Conservation (phyloP, 768 basidiomycete genomes). For the Phaffia australis region DNA sequence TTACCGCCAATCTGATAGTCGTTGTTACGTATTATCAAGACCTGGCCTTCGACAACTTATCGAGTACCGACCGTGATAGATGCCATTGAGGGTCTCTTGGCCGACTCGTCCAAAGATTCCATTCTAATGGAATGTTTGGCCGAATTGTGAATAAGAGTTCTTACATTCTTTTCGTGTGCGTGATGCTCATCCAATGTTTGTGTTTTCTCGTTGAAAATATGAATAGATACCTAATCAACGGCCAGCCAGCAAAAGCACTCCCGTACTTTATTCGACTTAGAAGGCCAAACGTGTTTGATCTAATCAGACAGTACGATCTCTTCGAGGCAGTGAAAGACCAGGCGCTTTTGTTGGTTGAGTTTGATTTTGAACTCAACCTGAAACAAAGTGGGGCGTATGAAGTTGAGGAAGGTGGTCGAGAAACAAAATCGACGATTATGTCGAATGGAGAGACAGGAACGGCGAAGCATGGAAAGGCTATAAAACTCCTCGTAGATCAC, state of each 20-base stretch:
- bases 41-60: slow-evolving; percentile 87
- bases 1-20: slow-evolving; percentile 43
- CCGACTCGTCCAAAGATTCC: slow-evolving; percentile 26
- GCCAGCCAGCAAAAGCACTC: slow-evolving; percentile 87
- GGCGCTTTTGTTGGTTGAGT: slow-evolving; percentile 81
- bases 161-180: background rate
- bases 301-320: slow-evolving; percentile 84
- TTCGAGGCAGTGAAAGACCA: slow-evolving; percentile 94
- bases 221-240: slow-evolving; percentile 65
- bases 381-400: slow-evolving; percentile 36
- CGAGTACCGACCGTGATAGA: slow-evolving; percentile 75
- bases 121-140: slow-evolving; percentile 89
- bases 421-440: background rate
- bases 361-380: slow-evolving; percentile 68
- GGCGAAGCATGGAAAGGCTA: slow-evolving; percentile 56
- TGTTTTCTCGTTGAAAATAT: background rate
- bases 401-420: slow-evolving; percentile 7
- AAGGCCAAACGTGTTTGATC: slow-evolving; percentile 79
- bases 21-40: slow-evolving; percentile 62
- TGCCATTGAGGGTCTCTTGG: slow-evolving; percentile 69
- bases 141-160: slow-evolving; percentile 54
- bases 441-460: slow-evolving; percentile 10
- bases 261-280: slow-evolving; percentile 80
- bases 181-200: background rate
- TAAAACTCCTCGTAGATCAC: slow-evolving; percentile 79